These are phyloP conservation scores for Ploettnerulaceae sp. DNA, from an alignment of 2,329 filamentous ascomycete species.

Conservation along the genomic window DNA sequence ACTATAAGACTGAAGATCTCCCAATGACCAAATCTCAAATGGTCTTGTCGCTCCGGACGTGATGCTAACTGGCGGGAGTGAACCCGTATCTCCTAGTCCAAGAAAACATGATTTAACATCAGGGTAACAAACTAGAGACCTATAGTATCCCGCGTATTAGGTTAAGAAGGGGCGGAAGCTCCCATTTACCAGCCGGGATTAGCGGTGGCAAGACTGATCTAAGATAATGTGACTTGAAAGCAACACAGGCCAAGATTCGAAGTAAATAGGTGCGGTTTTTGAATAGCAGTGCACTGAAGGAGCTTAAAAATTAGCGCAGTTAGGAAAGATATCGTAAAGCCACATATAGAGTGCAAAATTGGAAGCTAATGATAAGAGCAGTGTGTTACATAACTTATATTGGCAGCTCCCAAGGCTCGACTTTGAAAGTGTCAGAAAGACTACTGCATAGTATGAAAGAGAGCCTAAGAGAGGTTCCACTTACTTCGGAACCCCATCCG, in stretches of 20 bases:
- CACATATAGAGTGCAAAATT: no score
- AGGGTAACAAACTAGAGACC: neutral
- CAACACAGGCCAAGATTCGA: no score
- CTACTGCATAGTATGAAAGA: no score
- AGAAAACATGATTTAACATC: neutral
- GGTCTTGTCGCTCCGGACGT: neutral
- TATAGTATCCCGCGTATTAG: neutral
- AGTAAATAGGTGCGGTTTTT: neutral
- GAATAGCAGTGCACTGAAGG: neutral
- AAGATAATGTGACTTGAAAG: neutral
- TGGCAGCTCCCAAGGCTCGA: no score
- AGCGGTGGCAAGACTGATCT: neutral
- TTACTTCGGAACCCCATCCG: neutral
- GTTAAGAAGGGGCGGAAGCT: slow-evolving; percentile 1
- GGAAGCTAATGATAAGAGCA: neutral
- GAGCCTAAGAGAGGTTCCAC: neutral
- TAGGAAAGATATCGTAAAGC: neutral
- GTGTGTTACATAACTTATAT: no score
- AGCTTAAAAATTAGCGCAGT: neutral
- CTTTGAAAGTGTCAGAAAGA: no score
- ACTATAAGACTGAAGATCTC: neutral
- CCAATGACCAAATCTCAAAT: no score
- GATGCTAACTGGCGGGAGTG: neutral
- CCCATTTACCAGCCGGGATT: slow-evolving; percentile 10
- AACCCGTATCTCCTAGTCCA: neutral